A percentile compares a stretch with the other conserved stretches of the same genome.
Conservation (phyloP, 129 eudicot species). For the Helianthus tuberosus region DNA sequence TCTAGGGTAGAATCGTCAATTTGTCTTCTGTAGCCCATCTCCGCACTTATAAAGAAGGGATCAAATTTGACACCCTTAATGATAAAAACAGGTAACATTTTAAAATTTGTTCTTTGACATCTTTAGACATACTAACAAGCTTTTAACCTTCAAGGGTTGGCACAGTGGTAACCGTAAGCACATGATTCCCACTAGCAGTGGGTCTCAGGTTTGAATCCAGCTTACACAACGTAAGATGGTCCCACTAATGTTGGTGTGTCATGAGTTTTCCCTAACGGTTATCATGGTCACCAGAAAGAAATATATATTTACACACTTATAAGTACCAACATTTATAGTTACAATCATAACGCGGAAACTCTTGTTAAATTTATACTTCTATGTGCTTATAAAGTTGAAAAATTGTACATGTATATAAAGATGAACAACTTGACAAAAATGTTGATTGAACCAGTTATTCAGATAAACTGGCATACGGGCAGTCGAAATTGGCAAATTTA, state of each 20-base stretch:
- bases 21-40: constrained; percentile 73
- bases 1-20: constrained; percentile 77
- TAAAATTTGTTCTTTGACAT: not conserved
- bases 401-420: no score
- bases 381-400: not conserved
- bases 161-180: not conserved
- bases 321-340: not conserved
- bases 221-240: not conserved
- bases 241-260: not conserved
- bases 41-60: constrained; percentile 67
- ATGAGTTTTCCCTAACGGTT: not conserved
- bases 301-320: no score
- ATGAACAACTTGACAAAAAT: no score
- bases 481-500: constrained; percentile 80
- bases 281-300: not conserved
- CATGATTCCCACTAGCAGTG: not conserved
- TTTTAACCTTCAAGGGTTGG: not conserved
- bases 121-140: not conserved
- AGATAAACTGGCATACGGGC: constrained; percentile 88
- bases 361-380: not conserved
- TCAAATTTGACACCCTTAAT: constrained; percentile 60
- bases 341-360: not conserved
- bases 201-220: no score
- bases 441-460: constrained; percentile 55
- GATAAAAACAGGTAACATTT: constrained; percentile 55